phyloP scores from a whole-genome alignment of 2,329 filamentous ascomycete genomes.

The Calonectria pseudoreteaudii region DNA sequence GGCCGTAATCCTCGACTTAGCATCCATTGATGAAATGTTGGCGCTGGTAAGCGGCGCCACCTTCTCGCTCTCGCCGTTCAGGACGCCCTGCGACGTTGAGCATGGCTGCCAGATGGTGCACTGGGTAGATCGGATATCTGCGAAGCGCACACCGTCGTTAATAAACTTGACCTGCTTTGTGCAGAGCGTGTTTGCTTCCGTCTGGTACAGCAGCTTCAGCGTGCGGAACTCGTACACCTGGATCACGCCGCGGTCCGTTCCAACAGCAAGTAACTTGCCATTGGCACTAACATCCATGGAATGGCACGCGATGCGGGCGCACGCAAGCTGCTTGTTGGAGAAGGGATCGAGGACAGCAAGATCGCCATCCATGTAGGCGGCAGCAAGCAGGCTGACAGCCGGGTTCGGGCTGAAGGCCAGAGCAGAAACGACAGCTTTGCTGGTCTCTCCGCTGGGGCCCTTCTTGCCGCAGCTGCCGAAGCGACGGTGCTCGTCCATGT shows the following conservation, averaged over 20 bases:
- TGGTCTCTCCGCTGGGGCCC: conserved; percentile 44
- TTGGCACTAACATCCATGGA: conserved; percentile 46
- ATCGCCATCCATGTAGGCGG: conserved; percentile 47
- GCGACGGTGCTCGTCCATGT: conserved; percentile 46
- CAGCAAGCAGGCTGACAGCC: conserved; percentile 43
- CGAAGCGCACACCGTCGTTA: conserved; percentile 47
- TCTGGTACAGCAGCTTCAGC: conserved; percentile 36
- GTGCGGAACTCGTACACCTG: conserved; percentile 46
- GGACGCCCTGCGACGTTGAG: conserved; percentile 39
- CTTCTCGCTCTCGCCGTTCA: conserved; percentile 43
- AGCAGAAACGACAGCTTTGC: conserved; percentile 42
- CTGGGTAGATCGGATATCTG: conserved; percentile 49
- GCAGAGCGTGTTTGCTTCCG: conserved; percentile 29
- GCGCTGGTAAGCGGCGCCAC: conserved; percentile 33
- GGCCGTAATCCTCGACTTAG: conserved; percentile 44
- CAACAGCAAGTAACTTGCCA: conserved; percentile 45
- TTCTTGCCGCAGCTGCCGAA: conserved; percentile 50
- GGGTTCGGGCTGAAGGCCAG: conserved; percentile 51
- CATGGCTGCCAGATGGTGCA: conserved; percentile 53
- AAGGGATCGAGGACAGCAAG: conserved; percentile 48
- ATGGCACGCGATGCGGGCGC: conserved; percentile 44
- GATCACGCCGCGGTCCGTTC: conserved; percentile 39
- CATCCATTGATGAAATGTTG: conserved; percentile 39
- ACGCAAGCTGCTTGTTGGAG: conserved; percentile 38
- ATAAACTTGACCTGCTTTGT: conserved; percentile 49